Percentiles rank a stretch among this genome's conserved stretches.
Evolutionary conservation across 345 rosid genomes (phyloP).

Genomic region (Citrus hindsii): DNA sequence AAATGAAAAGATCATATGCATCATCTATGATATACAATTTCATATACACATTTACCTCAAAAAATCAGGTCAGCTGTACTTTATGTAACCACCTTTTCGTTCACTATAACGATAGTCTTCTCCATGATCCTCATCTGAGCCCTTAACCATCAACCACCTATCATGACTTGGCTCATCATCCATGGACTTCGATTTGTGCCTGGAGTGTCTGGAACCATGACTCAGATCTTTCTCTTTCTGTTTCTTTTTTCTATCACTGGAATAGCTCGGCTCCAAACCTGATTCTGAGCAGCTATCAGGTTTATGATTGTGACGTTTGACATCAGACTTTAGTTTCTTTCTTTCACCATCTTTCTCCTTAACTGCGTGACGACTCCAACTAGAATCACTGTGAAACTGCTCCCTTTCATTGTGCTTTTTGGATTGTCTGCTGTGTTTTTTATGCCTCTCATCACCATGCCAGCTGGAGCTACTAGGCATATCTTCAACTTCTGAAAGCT

Average conservation of each 20-base stretch:
- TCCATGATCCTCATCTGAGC: conserved; percentile 17
- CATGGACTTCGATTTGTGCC: conserved; percentile 9
- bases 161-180: conserved; percentile 19
- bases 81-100: conserved; percentile 19
- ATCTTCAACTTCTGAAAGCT: conserved; percentile 32
- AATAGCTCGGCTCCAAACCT: conserved; percentile 19
- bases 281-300: conserved; percentile 23
- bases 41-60: conserved; percentile 41
- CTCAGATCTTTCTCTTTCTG: conserved; percentile 21
- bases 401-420: conserved; percentile 15
- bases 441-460: conserved; percentile 24
- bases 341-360: conserved; percentile 17
- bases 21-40: conserved; percentile 23
- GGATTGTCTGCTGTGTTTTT: conserved; percentile 10
- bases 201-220: conserved; percentile 17
- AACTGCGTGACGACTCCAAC: conserved; percentile 14
- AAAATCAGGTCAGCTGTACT: conserved; percentile 18
- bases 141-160: conserved; percentile 42
- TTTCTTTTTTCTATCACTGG: conserved; percentile 12
- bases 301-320: conserved; percentile 12
- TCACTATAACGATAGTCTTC: conserved; percentile 20
- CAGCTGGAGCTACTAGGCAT: conserved; percentile 26
- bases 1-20: conserved; percentile 20
- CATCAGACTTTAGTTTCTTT: conserved; percentile 15
- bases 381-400: conserved; percentile 24